phyloP scores from a whole-genome alignment of 108 stramenopile genomes.

The Skeletonema grethae region DNA sequence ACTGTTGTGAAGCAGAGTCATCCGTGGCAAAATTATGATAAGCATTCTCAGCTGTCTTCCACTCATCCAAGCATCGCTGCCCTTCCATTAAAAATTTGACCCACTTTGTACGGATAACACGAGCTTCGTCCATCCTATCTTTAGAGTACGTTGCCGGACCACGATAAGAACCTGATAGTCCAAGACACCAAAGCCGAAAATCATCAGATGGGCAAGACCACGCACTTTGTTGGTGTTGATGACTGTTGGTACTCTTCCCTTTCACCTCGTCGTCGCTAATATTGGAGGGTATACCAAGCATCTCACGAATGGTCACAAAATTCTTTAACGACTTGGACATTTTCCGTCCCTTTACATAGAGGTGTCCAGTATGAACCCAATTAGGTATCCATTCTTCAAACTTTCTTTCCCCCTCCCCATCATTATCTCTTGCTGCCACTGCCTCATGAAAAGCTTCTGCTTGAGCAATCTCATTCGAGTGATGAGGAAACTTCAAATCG shows the following conservation, averaged over 20 bases:
- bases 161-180: slow-evolving; percentile 77
- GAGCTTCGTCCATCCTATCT: slow-evolving; percentile 65
- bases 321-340: slow-evolving; percentile 99
- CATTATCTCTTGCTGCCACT: not conserved
- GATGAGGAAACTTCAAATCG: slow-evolving; percentile 98
- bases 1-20: slow-evolving; percentile 6
- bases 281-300: slow-evolving; percentile 29
- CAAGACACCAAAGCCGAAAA: slow-evolving; percentile 89
- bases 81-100: slow-evolving; percentile 69
- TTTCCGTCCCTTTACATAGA: slow-evolving; percentile 96
- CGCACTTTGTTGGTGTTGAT: slow-evolving; percentile 16
- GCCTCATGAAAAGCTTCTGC: slow-evolving; percentile 64
- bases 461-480: slow-evolving; percentile 99
- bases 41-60: slow-evolving; percentile 3
- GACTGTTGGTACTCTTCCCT: not conserved
- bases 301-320: slow-evolving; percentile 89
- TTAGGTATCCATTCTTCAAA: slow-evolving; percentile 92
- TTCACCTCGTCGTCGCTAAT: not conserved
- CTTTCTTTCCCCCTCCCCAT: not conserved
- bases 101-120: slow-evolving; percentile 57
- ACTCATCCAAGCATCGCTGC: slow-evolving; percentile 51
- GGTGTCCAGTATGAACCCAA: slow-evolving; percentile 98
- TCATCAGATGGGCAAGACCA: slow-evolving; percentile 75
- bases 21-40: not conserved
- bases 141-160: slow-evolving; percentile 74